These are phyloP conservation scores for Thermothelomyces thermophilus DNA, from an alignment of 2,329 filamentous ascomycete genomes.

Conservation along the genomic window DNA sequence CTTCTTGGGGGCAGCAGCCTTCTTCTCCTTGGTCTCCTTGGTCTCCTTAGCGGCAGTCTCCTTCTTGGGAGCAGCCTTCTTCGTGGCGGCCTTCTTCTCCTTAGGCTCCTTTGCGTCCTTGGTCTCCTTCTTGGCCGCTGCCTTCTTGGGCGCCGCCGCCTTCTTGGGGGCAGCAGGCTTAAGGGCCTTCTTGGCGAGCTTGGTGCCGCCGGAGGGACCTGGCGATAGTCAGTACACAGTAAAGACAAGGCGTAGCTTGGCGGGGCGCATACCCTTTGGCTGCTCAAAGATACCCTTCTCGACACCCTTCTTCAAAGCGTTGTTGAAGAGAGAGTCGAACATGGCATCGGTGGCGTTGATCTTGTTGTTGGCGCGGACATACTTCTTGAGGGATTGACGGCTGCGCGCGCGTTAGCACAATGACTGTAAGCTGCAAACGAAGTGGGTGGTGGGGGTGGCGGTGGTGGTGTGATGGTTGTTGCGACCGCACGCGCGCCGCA, in stretches of 20 bases:
- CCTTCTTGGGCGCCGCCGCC: conserved; percentile 28
- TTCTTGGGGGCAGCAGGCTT: conserved; percentile 33
- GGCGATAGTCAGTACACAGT: conserved; percentile 18
- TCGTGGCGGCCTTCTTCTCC: conserved; percentile 34
- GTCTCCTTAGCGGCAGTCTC: conserved; percentile 32
- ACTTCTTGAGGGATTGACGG: conserved; percentile 57
- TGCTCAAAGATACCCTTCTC: conserved; percentile 82
- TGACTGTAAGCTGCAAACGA: conserved; percentile 13
- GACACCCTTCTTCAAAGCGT: conserved; percentile 72
- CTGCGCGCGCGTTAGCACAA: conserved; percentile 33
- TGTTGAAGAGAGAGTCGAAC: conserved; percentile 75
- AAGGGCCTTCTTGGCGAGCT: conserved; percentile 73
- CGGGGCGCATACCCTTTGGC: conserved; percentile 72
- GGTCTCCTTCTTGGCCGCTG: conserved; percentile 32
- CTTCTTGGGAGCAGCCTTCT: conserved; percentile 33
- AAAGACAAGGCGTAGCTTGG: neutral
- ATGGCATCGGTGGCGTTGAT: conserved; percentile 44
- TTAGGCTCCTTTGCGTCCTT: conserved; percentile 38
- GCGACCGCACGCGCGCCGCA: conserved; percentile 8
- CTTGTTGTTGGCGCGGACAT: conserved; percentile 50
- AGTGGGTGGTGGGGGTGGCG: neutral
- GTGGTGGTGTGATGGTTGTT: neutral
- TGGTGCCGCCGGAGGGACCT: conserved; percentile 84
- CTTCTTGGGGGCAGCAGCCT: conserved; percentile 31
- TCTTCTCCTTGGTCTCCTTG: conserved; percentile 38